A percentile compares a stretch with the other conserved stretches of the same genome.
Evolutionary conservation across 805 yeast genomes (phyloP).

Genomic region (Isabelozyma gotoi): DNA sequence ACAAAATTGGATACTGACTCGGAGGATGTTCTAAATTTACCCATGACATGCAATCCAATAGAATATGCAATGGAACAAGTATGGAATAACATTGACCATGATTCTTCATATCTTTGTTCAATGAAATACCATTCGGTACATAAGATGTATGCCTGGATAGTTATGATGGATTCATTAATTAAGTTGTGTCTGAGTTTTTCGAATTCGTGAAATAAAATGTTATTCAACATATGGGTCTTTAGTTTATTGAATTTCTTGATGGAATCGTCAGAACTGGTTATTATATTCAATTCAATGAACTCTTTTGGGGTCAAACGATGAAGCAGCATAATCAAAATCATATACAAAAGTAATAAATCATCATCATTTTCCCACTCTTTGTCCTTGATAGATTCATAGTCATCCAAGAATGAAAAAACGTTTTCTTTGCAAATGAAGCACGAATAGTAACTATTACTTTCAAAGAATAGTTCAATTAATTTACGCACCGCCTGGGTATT

Average conservation of each 20-base stretch:
- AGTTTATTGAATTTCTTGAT: slow-evolving; percentile 18
- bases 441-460: slow-evolving; percentile 35
- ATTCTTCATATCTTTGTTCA: slow-evolving; percentile 49
- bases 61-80: slow-evolving; percentile 51
- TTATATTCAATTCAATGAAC: slow-evolving; percentile 15
- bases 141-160: slow-evolving; percentile 48
- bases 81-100: slow-evolving; percentile 53
- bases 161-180: slow-evolving; percentile 45
- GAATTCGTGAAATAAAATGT: slow-evolving; percentile 38
- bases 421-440: slow-evolving; percentile 36
- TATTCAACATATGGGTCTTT: slow-evolving; percentile 14
- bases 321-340: slow-evolving; percentile 43
- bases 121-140: slow-evolving; percentile 52
- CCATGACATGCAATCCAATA: slow-evolving; percentile 50
- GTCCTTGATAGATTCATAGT: slow-evolving; percentile 29
- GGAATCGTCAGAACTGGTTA: slow-evolving; percentile 12
- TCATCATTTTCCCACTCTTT: slow-evolving; percentile 49
- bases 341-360: slow-evolving; percentile 45
- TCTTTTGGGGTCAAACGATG: slow-evolving; percentile 34
- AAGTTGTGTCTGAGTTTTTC: slow-evolving; percentile 47
- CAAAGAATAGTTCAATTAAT: slow-evolving; percentile 44
- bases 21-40: slow-evolving; percentile 17
- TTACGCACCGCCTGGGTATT: slow-evolving; percentile 33
- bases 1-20: background rate
- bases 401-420: slow-evolving; percentile 35